phyloP scores from a whole-genome alignment of 495 filamentous ascomycete genomes.

The Penicillium tannophilum region DNA sequence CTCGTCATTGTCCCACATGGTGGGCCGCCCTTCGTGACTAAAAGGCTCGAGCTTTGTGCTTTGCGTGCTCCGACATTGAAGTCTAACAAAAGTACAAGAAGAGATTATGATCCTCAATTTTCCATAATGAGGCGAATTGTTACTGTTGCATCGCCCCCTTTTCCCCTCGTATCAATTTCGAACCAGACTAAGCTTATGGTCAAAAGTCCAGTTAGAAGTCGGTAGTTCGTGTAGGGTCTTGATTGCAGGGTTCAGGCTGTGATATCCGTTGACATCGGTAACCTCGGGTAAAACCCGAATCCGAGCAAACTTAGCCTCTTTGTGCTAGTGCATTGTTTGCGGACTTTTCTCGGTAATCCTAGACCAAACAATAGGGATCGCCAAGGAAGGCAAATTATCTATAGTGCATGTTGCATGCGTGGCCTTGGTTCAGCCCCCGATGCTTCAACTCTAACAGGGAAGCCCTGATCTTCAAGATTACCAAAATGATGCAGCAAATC shows the following conservation, averaged over 20 bases:
- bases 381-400: neutral
- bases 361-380: neutral
- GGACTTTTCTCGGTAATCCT: neutral
- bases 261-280: neutral
- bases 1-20: conserved; percentile 3
- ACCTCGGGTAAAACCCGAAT: no score
- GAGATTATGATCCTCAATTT: neutral
- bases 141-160: neutral
- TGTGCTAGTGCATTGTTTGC: neutral
- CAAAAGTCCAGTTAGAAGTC: neutral
- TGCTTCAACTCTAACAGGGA: neutral
- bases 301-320: neutral
- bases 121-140: neutral
- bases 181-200: neutral
- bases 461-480: neutral
- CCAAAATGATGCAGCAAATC: neutral
- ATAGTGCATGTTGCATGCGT: neutral
- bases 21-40: neutral
- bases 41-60: neutral
- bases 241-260: no score
- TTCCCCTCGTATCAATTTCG: neutral
- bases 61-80: neutral
- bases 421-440: no score
- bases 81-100: conserved; percentile 1
- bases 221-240: neutral